Conservation (phyloP, 1,139 yeast genomes). For the Kurtzmaniella quercitrusa region DNA sequence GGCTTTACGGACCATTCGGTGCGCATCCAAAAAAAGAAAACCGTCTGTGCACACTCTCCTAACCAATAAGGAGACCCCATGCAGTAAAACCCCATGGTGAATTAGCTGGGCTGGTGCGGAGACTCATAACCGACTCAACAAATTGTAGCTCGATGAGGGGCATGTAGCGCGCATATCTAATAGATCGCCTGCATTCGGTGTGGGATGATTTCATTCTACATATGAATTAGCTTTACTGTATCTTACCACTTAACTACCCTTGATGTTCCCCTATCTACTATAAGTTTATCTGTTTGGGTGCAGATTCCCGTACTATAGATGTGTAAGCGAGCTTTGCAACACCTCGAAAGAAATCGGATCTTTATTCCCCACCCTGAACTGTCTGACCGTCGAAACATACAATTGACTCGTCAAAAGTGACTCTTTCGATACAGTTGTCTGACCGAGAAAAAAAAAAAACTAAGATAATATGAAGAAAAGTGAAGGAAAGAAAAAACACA, state of each 20-base stretch:
- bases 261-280: too few species aligned
- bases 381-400: too few species aligned
- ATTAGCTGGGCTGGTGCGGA: not conserved
- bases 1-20: not conserved
- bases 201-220: not conserved
- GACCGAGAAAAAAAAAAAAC: too few species aligned
- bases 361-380: too few species aligned
- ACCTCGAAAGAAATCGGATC: too few species aligned
- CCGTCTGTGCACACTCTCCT: not conserved
- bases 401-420: too few species aligned
- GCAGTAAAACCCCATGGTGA: not conserved
- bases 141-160: not conserved
- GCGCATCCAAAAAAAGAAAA: not conserved
- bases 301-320: too few species aligned
- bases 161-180: not conserved
- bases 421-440: too few species aligned
- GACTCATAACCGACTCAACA: not conserved
- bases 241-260: too few species aligned
- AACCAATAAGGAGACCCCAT: not conserved
- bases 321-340: too few species aligned
- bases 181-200: not conserved
- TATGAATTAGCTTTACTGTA: not conserved
- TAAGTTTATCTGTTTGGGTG: too few species aligned
- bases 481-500: not conserved
- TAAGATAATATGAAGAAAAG: too few species aligned